Base-by-base conservation (phyloP, 73 alveolate genomes). In the Tetrahymena thermophila region DNA sequence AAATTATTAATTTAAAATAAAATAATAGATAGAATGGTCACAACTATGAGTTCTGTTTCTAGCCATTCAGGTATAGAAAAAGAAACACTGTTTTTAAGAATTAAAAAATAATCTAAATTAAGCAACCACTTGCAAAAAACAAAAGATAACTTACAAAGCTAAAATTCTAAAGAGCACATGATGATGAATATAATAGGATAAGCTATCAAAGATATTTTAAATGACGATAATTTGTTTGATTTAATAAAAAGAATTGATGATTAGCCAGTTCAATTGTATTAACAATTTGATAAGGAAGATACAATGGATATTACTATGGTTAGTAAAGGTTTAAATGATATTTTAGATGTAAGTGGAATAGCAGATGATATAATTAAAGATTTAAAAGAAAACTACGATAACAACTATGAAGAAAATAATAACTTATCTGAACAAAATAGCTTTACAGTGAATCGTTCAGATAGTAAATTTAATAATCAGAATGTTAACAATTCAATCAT, bases 11-110 rank as follows among this genome's bases (percentile, higher is more conserved):
- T 94, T 94, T 97, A 83, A 94, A 10, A 94, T 44, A 94, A 95
- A 43, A 94, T 7, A 8, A 71, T 71, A 71, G 89, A 71, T 71
- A n/a, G 89, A 71, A 71, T 71, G 35, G 89, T 71, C 4, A 71
- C 89, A 25, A 71, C 89, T 31, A 71, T 71, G 89, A 71, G 38
- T 1, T 71, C 89, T 3, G 89, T 71, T 6, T 71, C 89, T 71
- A 71, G 89, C 42, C 35, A 71, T 34, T 71, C 89, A n/a, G 89
- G 89, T 1, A 13, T 71, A 71, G 89, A 71, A 34, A 71, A 71
- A n/a, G 89, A 71, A 71, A 71, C 89, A 8, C 43, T 97, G n/a
- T 97, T 97, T 98, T 83, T 97, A 34, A 97, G 99, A 93, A 94
- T 97, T 13, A 97, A 94, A 94, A 97, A 97, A 95, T 85, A 96